Evolutionary conservation across 176 grass and related monocot genomes (phyloP), one percentile per base, ranked within the genome.

Genomic region (Eragrostis curvula): DNA sequence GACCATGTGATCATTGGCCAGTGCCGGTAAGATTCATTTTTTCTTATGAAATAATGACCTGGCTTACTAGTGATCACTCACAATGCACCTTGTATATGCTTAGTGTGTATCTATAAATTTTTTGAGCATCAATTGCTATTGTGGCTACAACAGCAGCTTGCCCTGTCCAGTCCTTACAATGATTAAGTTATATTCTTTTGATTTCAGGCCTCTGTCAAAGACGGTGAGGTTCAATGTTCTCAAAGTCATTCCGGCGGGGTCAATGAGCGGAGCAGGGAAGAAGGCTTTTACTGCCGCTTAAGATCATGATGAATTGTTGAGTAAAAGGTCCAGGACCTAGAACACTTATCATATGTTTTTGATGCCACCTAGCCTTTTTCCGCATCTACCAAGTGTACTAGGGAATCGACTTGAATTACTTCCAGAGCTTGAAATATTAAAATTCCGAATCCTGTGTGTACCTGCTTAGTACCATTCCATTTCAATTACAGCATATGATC

Each of bases 1-100:
- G 82, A 84, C 47, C 50, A 84, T 77, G 82, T 84, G 36, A 84
- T 77, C 82, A 84, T 84, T 58, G 82, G 82, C 73, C 83, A 85
- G 73, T 85, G 83, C 83, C 58, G 83, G 83, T 85, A 78, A 78
- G 48, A 27, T 28, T 21, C 27, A 0, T 24, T 53, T 44, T 80
- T 57, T 16, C 0, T n/a, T n/a, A n/a, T n/a, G n/a, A n/a, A n/a
- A n/a, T 44, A 12, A 30, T 45, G 17, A 67, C 6, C 23, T 45
- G 17, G 1, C 16, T 58, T 75, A 58, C 43, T 58, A 59, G 12
- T 14, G 58, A 28, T 61, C 3, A 14, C 28, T 75, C 18, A 32
- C 12, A 66, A 66, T 29, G 45, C 36, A 44, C 16, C 29, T 30
- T 79, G 30, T 67, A 16, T 25, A 75, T n/a, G 43, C 40, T 55